phyloP scores from a whole-genome alignment of 2,329 filamentous ascomycete species.

The Fusarium chlamydosporum region DNA sequence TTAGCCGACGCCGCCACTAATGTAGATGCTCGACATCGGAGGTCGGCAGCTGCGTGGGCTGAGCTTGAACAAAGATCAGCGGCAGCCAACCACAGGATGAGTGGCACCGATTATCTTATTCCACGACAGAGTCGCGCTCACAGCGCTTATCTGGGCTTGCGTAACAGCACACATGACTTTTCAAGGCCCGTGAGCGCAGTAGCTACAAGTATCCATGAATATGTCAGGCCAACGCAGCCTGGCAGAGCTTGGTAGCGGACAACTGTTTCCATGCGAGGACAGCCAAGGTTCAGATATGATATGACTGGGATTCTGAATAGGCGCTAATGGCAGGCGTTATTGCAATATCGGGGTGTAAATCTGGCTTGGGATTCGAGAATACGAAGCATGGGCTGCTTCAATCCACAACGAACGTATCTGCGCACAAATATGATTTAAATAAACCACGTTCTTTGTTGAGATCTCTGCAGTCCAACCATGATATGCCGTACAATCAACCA shows the following conservation, averaged over 20 bases:
- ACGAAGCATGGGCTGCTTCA: background rate
- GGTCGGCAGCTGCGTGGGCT: conserved; percentile 40
- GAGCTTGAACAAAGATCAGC: conserved; percentile 35
- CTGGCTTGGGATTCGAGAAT: conserved; percentile 4
- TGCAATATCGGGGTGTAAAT: conserved; percentile 14
- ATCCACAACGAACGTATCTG: conserved; percentile 2
- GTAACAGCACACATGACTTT: conserved; percentile 19
- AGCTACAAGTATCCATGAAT: conserved; percentile 39
- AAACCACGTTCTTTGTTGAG: conserved; percentile 18
- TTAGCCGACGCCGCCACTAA: conserved; percentile 37
- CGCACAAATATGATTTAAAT: conserved; percentile 11
- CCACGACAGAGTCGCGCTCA: conserved; percentile 24
- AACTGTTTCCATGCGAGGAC: background rate
- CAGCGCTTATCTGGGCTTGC: conserved; percentile 33
- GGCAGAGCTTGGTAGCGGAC: conserved; percentile 27
- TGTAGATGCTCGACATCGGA: conserved; percentile 17
- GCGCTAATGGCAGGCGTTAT: conserved; percentile 25
- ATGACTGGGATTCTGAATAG: conserved; percentile 11
- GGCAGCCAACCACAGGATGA: conserved; percentile 19
- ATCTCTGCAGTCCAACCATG: background rate
- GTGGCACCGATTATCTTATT: conserved; percentile 24
- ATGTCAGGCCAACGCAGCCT: conserved; percentile 34
- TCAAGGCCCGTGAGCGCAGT: conserved; percentile 33
- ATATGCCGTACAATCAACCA: background rate
- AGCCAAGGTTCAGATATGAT: background rate